Evolutionary conservation across 768 basidiomycete species (phyloP).

Genomic region (Russula brevipes): DNA sequence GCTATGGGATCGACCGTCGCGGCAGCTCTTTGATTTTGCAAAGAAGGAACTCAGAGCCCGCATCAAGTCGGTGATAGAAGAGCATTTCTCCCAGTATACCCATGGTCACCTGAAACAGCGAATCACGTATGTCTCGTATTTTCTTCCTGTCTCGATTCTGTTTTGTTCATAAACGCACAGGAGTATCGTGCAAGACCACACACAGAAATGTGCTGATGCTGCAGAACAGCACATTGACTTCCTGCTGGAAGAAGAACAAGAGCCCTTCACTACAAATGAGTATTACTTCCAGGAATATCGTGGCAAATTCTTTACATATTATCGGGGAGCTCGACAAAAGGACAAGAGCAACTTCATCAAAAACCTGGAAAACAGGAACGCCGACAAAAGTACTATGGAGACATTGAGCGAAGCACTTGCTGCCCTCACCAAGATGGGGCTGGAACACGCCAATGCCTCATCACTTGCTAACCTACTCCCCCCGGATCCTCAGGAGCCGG

Average conservation of each 20-base stretch:
- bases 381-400: not conserved
- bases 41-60: slow-evolving; percentile 18
- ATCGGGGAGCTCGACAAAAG: slow-evolving; percentile 34
- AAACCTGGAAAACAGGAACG: not conserved
- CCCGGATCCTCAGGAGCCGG: slow-evolving; percentile 48
- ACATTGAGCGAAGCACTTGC: slow-evolving; percentile 31
- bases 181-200: slow-evolving; percentile 8
- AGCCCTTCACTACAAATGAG: slow-evolving; percentile 28
- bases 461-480: slow-evolving; percentile 48
- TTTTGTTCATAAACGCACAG: not conserved
- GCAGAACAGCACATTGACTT: slow-evolving; percentile 12
- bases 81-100: slow-evolving; percentile 25
- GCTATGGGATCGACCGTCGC: slow-evolving; percentile 25
- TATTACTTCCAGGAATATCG: slow-evolving; percentile 32
- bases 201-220: slow-evolving; percentile 3
- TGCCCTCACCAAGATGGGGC: slow-evolving; percentile 38
- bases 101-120: slow-evolving; percentile 24
- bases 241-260: slow-evolving; percentile 13
- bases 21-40: slow-evolving; percentile 24
- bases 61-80: slow-evolving; percentile 21
- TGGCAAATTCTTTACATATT: slow-evolving; percentile 46
- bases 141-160: not conserved
- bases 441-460: slow-evolving; percentile 34
- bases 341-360: not conserved
- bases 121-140: slow-evolving; percentile 13